Evolutionary conservation across 2,329 filamentous ascomycete species (phyloP).

Genomic region (Apiospora kogelbergensis): DNA sequence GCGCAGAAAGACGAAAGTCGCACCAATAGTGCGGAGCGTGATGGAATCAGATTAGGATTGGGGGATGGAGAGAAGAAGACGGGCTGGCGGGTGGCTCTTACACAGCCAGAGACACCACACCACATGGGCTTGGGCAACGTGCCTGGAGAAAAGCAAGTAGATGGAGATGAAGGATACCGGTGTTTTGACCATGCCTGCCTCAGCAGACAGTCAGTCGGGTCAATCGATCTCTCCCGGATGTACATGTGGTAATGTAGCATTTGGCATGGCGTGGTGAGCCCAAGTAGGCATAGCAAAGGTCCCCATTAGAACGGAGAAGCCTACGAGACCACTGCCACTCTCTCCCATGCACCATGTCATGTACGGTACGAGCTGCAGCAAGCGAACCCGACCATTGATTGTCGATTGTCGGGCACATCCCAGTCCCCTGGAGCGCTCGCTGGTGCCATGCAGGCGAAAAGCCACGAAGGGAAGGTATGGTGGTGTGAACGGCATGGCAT

Average conservation of each 20-base stretch:
- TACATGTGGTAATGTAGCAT: not conserved
- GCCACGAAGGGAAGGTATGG: constrained; percentile 1
- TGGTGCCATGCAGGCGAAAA: constrained; percentile 3
- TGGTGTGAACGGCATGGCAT: not conserved
- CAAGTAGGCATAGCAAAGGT: not conserved
- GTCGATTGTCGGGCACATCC: not conserved
- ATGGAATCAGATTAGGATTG: not conserved
- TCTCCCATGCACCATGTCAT: not conserved
- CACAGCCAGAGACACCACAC: not conserved
- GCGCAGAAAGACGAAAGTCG: not conserved
- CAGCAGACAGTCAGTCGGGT: not conserved
- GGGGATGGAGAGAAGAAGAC: not conserved
- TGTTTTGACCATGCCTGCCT: not conserved
- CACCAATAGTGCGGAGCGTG: not conserved
- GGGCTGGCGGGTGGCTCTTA: not conserved
- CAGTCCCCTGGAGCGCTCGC: not conserved
- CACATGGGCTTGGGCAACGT: not conserved
- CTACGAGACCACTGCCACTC: not conserved
- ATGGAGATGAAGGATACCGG: not conserved
- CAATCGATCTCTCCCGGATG: not conserved
- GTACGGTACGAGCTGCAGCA: not conserved
- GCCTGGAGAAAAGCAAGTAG: not conserved
- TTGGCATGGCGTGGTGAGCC: not conserved
- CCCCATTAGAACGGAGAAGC: not conserved
- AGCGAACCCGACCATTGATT: not conserved